Evolutionary conservation across 345 rosid species (phyloP).

Genomic region (Eucalyptus urophylla): DNA sequence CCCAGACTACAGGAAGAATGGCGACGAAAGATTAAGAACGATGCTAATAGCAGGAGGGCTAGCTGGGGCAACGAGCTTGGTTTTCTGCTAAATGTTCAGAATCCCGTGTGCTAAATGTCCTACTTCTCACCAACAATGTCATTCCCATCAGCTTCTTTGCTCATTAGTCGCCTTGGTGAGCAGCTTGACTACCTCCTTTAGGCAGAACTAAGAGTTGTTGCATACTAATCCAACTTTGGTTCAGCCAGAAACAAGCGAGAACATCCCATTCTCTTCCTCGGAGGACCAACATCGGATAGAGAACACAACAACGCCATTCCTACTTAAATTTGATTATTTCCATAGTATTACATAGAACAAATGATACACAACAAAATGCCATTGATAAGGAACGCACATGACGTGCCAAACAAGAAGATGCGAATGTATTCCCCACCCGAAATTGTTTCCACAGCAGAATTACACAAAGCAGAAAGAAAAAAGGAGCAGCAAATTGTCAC

Average conservation of each 20-base stretch:
- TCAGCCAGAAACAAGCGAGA: not conserved
- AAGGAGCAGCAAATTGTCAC: not conserved
- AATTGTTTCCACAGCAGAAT: not conserved
- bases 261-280: not conserved
- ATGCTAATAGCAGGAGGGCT: slow-evolving; percentile 80
- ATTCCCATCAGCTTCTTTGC: not conserved
- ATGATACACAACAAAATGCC: not conserved
- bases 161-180: not conserved
- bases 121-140: not conserved
- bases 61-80: slow-evolving; percentile 92
- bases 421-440: not conserved
- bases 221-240: not conserved
- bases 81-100: slow-evolving; percentile 30
- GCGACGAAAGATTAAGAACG: slow-evolving; percentile 56
- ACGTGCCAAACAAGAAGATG: not conserved
- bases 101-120: not conserved
- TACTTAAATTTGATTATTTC: not conserved
- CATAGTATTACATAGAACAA: not conserved
- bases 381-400: not conserved
- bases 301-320: not conserved
- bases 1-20: slow-evolving; percentile 76
- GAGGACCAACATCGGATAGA: not conserved
- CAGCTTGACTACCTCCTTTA: not conserved
- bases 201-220: not conserved
- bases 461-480: not conserved